Percentiles rank a stretch among this genome's conserved stretches.
These are phyloP conservation scores for Fusarium sp. DNA, from an alignment of 2,329 filamentous ascomycete species.

Conservation along the genomic window DNA sequence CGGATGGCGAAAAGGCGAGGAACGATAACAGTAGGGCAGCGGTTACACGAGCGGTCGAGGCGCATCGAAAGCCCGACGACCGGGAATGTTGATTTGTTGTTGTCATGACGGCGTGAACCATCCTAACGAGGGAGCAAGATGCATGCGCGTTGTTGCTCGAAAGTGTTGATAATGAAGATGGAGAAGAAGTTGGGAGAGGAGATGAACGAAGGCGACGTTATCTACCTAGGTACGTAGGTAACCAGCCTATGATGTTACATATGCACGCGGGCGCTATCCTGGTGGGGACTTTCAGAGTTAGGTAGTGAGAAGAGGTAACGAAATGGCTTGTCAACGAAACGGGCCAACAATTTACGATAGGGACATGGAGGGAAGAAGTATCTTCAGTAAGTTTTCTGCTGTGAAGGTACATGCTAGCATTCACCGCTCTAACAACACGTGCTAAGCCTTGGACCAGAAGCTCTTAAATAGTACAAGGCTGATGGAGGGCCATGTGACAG, in stretches of 20 bases:
- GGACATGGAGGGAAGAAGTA: neutral
- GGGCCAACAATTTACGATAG: neutral
- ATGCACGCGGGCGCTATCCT: slow-evolving; percentile 44
- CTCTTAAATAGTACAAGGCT: neutral
- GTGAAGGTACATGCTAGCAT: neutral
- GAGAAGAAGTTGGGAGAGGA: slow-evolving; percentile 15
- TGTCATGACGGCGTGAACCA: slow-evolving; percentile 39
- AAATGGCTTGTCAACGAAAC: neutral
- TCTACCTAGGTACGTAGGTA: slow-evolving; percentile 15
- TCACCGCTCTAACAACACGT: neutral
- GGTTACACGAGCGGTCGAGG: slow-evolving; percentile 71
- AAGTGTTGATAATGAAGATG: slow-evolving; percentile 18
- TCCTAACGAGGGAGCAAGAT: slow-evolving; percentile 5
- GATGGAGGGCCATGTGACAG: slow-evolving; percentile 28
- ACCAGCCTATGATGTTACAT: slow-evolving; percentile 44
- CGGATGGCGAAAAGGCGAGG: slow-evolving; percentile 66
- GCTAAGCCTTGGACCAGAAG: neutral
- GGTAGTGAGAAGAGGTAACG: slow-evolving; percentile 26
- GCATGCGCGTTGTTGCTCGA: slow-evolving; percentile 11
- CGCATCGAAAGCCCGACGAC: slow-evolving; percentile 52
- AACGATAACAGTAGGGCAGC: slow-evolving; percentile 73
- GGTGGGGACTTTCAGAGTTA: slow-evolving; percentile 24
- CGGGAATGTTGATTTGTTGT: slow-evolving; percentile 27
- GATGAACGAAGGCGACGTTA: slow-evolving; percentile 23
- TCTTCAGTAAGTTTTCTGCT: rapidly evolving